Conservation (phyloP, 2,329 filamentous ascomycete genomes). For the Pseudogymnoascus sp. region DNA sequence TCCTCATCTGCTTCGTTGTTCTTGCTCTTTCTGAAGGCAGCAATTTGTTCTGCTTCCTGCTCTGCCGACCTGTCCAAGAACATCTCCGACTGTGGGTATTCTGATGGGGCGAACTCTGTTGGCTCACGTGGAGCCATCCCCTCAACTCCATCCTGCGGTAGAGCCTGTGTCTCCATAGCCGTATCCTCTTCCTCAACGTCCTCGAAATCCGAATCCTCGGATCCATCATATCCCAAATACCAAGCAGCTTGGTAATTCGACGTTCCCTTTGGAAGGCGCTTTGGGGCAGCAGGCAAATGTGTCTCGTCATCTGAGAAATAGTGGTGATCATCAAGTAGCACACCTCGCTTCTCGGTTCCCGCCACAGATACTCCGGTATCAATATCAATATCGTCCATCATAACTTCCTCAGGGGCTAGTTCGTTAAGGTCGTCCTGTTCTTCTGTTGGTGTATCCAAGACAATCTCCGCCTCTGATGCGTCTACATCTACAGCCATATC, state of each 20-base stretch:
- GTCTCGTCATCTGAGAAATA: conserved; percentile 90
- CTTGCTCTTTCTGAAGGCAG: conserved; percentile 71
- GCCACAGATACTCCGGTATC: conserved; percentile 41
- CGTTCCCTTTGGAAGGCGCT: conserved; percentile 78
- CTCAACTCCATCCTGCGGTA: conserved; percentile 78
- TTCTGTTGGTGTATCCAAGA: conserved; percentile 64
- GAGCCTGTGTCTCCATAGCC: conserved; percentile 44
- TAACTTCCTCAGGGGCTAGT: conserved; percentile 77
- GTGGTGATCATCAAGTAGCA: conserved; percentile 91
- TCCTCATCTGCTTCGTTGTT: conserved; percentile 80
- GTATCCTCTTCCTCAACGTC: conserved; percentile 56
- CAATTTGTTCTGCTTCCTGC: conserved; percentile 75
- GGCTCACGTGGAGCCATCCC: conserved; percentile 57
- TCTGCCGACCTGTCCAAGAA: conserved; percentile 71
- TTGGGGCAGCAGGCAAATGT: conserved; percentile 54
- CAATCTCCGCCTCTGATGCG: conserved; percentile 38
- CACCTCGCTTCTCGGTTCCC: conserved; percentile 64
- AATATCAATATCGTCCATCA: conserved; percentile 60
- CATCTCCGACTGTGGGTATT: conserved; percentile 90
- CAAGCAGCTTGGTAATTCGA: conserved; percentile 92
- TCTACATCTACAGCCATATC: conserved; percentile 60
- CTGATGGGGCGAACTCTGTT: conserved; percentile 73
- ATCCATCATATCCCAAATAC: conserved; percentile 73
- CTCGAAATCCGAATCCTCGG: conserved; percentile 74
- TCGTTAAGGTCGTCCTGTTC: conserved; percentile 78